Percentiles rank a stretch among this genome's conserved stretches.
These are phyloP conservation scores for Paracamarosporium sp. DNA, from an alignment of 2,329 filamentous ascomycete species.

Conservation along the genomic window DNA sequence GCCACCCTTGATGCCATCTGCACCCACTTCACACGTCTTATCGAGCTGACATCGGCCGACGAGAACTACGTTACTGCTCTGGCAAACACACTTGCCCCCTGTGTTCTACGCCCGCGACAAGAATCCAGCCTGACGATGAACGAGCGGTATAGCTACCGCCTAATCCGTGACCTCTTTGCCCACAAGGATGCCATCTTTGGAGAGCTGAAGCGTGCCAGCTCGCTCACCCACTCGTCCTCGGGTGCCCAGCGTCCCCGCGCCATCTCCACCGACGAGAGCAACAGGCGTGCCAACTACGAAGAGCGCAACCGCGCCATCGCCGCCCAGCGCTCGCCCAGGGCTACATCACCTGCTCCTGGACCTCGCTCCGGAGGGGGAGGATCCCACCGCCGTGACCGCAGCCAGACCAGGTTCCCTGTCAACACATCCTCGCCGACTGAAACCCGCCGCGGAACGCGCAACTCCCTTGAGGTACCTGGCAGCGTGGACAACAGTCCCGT, in stretches of 20 bases:
- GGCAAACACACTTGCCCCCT: slow-evolving; percentile 78
- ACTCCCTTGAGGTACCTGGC: slow-evolving; percentile 83
- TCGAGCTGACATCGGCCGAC: slow-evolving; percentile 95
- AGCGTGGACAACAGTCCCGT: slow-evolving; percentile 56
- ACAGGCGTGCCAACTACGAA: slow-evolving; percentile 91
- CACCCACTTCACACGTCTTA: slow-evolving; percentile 96
- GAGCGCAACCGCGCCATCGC: slow-evolving; percentile 84
- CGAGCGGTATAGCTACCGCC: slow-evolving; percentile 88
- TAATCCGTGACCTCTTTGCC: slow-evolving; percentile 88
- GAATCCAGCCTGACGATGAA: slow-evolving; percentile 94
- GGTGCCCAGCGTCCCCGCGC: slow-evolving; percentile 74
- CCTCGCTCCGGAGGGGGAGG: slow-evolving; percentile 50
- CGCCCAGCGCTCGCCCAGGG: slow-evolving; percentile 68
- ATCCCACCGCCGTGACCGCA: slow-evolving; percentile 74
- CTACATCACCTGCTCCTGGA: slow-evolving; percentile 73
- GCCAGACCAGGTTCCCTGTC: slow-evolving; percentile 83
- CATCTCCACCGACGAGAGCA: slow-evolving; percentile 94
- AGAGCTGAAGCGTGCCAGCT: slow-evolving; percentile 90
- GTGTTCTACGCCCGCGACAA: slow-evolving; percentile 83
- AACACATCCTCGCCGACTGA: slow-evolving; percentile 60
- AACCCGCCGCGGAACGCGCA: slow-evolving; percentile 61
- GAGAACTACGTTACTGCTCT: slow-evolving; percentile 81
- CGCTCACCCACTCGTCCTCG: slow-evolving; percentile 65
- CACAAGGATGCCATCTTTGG: slow-evolving; percentile 96
- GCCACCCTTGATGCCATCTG: slow-evolving; percentile 98